These are phyloP conservation scores for Colletotrichum godetiae DNA, from an alignment of 2,329 filamentous ascomycete genomes.

Conservation along the genomic window DNA sequence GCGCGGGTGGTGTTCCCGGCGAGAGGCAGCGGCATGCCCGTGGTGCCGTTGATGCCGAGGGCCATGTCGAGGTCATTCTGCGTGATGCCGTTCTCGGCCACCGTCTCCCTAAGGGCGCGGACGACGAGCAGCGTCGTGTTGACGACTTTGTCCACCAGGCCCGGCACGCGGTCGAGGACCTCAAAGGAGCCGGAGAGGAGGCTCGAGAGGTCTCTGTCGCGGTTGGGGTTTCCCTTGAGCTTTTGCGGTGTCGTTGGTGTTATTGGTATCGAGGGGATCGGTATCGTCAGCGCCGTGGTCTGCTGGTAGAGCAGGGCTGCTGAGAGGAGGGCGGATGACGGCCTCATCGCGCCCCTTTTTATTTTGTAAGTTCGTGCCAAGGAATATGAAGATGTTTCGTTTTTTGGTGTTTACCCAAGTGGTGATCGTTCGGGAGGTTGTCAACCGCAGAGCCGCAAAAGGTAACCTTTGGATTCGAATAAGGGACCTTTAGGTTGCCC, in stretches of 20 bases:
- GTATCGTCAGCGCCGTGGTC: conserved; percentile 18
- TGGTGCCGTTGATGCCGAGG: conserved; percentile 23
- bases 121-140: conserved; percentile 33
- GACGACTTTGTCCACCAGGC: conserved; percentile 23
- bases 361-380: background rate
- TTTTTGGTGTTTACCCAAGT: background rate
- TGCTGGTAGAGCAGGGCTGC: conserved; percentile 15
- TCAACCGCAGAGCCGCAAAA: conserved; percentile 3
- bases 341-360: conserved; percentile 18
- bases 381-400: background rate
- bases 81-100: conserved; percentile 30
- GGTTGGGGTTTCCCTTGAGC: background rate
- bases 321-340: conserved; percentile 8
- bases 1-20: background rate
- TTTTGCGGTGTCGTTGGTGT: background rate
- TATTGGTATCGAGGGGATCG: background rate
- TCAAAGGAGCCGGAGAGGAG: conserved; percentile 25
- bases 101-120: conserved; percentile 28
- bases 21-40: conserved; percentile 2
- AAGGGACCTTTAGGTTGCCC: background rate
- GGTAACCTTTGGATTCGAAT: no score
- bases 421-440: background rate
- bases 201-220: conserved; percentile 22
- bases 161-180: conserved; percentile 26
- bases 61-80: conserved; percentile 28